Evolutionary conservation across 805 yeast species (phyloP).

Genomic region (Candida suzukii): DNA sequence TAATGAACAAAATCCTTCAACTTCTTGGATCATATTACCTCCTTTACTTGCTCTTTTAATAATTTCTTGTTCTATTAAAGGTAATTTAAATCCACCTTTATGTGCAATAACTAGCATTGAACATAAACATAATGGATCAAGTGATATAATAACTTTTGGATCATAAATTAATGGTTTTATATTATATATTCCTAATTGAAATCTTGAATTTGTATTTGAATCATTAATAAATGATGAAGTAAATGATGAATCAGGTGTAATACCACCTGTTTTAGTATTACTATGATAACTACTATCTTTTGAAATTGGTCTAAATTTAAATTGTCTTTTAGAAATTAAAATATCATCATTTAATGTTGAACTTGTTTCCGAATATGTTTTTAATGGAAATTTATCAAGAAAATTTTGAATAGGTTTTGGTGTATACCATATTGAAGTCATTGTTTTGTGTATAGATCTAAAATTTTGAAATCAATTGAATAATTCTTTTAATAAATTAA

Average conservation of each 20-base stretch:
- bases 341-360: constrained; percentile 6
- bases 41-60: neutral
- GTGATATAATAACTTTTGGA: constrained; percentile 30
- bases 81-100: constrained; percentile 37
- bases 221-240: constrained; percentile 1
- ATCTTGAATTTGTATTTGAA: constrained; percentile 14
- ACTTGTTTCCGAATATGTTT: constrained; percentile 28
- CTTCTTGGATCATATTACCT: constrained; percentile 1
- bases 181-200: constrained; percentile 50
- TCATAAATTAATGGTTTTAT: constrained; percentile 26
- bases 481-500: too few species aligned
- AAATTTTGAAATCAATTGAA: too few species aligned
- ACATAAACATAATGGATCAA: constrained; percentile 53
- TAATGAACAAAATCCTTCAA: constrained; percentile 30
- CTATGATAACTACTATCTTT: too few species aligned
- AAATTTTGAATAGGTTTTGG: constrained; percentile 38
- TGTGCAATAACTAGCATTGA: constrained; percentile 38
- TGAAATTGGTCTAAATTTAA: constrained; percentile 9
- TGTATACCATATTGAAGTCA: constrained; percentile 11
- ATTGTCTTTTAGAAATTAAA: constrained; percentile 15
- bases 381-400: constrained; percentile 47
- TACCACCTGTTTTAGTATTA: too few species aligned
- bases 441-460: neutral
- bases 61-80: constrained; percentile 17
- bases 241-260: constrained; percentile 8